Evolutionary conservation across 1,284 basidiomycete genomes (phyloP).

Genomic region (Malassezia obtusa): DNA sequence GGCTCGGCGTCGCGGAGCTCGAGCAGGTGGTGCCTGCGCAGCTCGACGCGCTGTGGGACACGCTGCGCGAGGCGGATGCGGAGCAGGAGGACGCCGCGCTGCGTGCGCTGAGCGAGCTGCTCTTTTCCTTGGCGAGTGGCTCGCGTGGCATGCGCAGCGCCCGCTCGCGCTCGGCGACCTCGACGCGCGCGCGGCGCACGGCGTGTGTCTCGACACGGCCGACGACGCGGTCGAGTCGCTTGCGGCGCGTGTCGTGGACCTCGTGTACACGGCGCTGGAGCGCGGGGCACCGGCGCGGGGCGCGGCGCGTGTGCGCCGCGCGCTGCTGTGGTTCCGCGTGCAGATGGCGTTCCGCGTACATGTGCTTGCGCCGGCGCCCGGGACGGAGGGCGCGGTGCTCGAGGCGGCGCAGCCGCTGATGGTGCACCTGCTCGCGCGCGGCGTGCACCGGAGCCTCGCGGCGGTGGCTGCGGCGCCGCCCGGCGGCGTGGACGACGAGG

Average conservation of each 20-base stretch:
- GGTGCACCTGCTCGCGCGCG: slow-evolving; percentile 27
- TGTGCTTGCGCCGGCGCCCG: neutral
- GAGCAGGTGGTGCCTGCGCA: neutral
- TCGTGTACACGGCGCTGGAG: slow-evolving; percentile 1
- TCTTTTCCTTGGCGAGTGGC: slow-evolving; percentile 13
- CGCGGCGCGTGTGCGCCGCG: slow-evolving; percentile 4
- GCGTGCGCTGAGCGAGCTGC: neutral
- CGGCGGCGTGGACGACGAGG: slow-evolving; percentile 49
- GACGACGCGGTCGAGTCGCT: neutral
- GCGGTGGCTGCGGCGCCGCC: neutral
- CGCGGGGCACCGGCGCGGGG: neutral
- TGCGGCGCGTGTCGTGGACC: neutral
- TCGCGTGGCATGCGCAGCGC: slow-evolving; percentile 1
- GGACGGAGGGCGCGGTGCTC: neutral
- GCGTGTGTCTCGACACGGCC: neutral
- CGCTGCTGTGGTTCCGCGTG: slow-evolving; percentile 32
- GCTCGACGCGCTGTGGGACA: neutral
- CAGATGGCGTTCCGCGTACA: slow-evolving; percentile 27
- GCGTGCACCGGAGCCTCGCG: slow-evolving; percentile 24
- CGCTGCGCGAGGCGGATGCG: neutral
- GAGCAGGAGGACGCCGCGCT: neutral
- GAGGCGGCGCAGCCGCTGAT: slow-evolving; percentile 22
- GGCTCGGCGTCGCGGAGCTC: neutral
- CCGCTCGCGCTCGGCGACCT: too few species aligned
- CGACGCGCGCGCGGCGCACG: neutral